These are phyloP conservation scores for Tardiomyces blankii DNA, from an alignment of 1,139 yeast species.

Conservation along the genomic window DNA sequence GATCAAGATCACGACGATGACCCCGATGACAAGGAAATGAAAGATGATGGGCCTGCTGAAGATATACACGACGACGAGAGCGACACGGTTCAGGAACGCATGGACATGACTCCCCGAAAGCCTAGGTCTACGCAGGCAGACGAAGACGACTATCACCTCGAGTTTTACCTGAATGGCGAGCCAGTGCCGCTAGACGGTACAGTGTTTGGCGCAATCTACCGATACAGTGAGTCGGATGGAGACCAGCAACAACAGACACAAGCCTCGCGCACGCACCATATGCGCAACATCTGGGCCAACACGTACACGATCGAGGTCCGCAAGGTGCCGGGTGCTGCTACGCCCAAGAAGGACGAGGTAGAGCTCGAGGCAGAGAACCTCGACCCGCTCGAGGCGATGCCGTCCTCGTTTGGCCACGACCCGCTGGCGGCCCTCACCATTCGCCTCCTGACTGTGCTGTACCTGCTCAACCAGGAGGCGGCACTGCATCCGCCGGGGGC, in stretches of 20 bases:
- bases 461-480: conserved; percentile 28
- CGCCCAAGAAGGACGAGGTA: conserved; percentile 1
- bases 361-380: conserved; percentile 26
- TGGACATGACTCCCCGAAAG: conserved; percentile 5
- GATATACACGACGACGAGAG: background rate
- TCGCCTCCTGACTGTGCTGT: conserved; percentile 43
- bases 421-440: conserved; percentile 39
- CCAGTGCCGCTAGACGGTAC: conserved; percentile 60
- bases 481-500: conserved; percentile 3
- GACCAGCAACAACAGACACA: background rate
- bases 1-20: no score
- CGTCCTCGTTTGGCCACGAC: conserved; percentile 32
- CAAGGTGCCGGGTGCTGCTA: conserved; percentile 26
- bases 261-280: background rate
- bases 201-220: conserved; percentile 67
- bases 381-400: conserved; percentile 17
- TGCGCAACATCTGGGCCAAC: conserved; percentile 41
- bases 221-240: conserved; percentile 32
- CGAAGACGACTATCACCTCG: conserved; percentile 35
- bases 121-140: background rate
- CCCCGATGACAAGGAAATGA: conserved; percentile 7
- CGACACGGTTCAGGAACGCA: background rate
- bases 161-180: conserved; percentile 53
- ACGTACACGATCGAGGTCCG: conserved; percentile 46
- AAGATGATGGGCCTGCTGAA: conserved; percentile 2